Base-by-base conservation (phyloP, 495 filamentous ascomycete genomes). In the Xylaria telfairii region DNA sequence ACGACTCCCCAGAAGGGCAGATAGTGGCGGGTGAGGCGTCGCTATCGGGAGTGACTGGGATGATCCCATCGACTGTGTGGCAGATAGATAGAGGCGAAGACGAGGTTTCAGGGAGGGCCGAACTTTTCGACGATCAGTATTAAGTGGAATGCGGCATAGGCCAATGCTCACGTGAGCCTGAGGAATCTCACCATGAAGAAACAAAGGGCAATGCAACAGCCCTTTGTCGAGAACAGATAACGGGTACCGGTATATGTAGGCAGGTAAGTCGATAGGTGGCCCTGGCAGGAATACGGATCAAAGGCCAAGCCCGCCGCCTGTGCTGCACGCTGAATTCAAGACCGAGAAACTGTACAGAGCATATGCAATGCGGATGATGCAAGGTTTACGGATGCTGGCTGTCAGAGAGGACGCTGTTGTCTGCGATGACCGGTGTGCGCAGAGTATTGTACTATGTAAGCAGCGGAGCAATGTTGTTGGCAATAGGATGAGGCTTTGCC, bases 91-190 rank as follows among this genome's bases (percentile, higher is more conserved):
- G 82, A 64, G 82, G 84, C 65, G 84, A 85, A 61, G 87, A 82
- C 51, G 86, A 81, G 65, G 83, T 87, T 72, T 85, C 84, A 76
- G 88, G 85, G 76, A 79, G 89, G 88, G 69, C 85, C 86, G 77
- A 89, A 91, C 89, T 92, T 74, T 68, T 56, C n/a, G 47, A 69
- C 65, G 44, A 65, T 69, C 61, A 65, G 59, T 65, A 57, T 53
- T 9, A 53, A 19, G 17, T 62, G 21, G 28, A 37, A 42, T 57
- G 49, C 37, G 30, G 7, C 6, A 41, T 30, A 28, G 49, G 37
- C 46, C 21, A 57, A 46, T 21, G 9, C 60, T 26, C 69, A 63
- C 32, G 26, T 65, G 56, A 65, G 39, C 21, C n/a, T 47, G 53
- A 63, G 60, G 63, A 59, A 42, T 74, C 73, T 77, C 62, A 76